A percentile compares a stretch with the other conserved stretches of the same genome.
Conservation (phyloP, 176 grass and related monocot species). For the Aegilops tauschii region DNA sequence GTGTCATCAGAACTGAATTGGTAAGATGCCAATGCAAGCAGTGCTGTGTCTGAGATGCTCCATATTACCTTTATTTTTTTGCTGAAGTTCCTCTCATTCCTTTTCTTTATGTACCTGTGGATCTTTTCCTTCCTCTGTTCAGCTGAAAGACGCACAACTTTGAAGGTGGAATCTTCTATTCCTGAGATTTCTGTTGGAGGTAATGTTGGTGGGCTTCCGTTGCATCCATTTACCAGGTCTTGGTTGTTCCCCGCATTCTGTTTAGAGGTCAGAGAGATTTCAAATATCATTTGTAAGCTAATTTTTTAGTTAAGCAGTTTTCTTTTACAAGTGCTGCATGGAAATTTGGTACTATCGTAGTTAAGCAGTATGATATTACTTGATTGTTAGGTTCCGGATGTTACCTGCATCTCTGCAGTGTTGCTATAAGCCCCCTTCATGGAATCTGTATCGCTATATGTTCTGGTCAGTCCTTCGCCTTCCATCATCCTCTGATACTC, state of each 20-base stretch:
- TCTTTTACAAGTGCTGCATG: not conserved
- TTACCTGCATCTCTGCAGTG: slow-evolving; percentile 66
- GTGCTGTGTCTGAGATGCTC: slow-evolving; percentile 11
- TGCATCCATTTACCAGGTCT: slow-evolving; percentile 50
- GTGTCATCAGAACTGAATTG: slow-evolving; percentile 20
- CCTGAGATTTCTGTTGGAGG: slow-evolving; percentile 47
- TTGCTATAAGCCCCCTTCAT: slow-evolving; percentile 45
- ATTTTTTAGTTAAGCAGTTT: not conserved
- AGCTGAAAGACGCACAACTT: slow-evolving; percentile 66
- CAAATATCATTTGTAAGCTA: not conserved
- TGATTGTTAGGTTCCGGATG: not conserved
- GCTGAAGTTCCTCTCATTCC: slow-evolving; percentile 90
- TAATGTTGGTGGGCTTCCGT: slow-evolving; percentile 29
- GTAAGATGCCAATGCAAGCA: slow-evolving; percentile 12
- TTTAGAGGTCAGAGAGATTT: slow-evolving; percentile 17
- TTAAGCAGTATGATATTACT: not conserved
- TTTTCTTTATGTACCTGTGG: slow-evolving; percentile 90
- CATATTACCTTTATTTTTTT: slow-evolving; percentile 97
- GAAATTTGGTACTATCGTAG: not conserved
- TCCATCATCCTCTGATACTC: slow-evolving; percentile 72
- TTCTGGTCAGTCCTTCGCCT: slow-evolving; percentile 30
- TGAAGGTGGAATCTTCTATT: slow-evolving; percentile 74
- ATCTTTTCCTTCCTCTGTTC: slow-evolving; percentile 97
- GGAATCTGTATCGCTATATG: slow-evolving; percentile 44
- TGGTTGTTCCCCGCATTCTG: slow-evolving; percentile 56